Evolutionary conservation across 2,329 filamentous ascomycete species (phyloP).

Genomic region (Capronia americana): DNA sequence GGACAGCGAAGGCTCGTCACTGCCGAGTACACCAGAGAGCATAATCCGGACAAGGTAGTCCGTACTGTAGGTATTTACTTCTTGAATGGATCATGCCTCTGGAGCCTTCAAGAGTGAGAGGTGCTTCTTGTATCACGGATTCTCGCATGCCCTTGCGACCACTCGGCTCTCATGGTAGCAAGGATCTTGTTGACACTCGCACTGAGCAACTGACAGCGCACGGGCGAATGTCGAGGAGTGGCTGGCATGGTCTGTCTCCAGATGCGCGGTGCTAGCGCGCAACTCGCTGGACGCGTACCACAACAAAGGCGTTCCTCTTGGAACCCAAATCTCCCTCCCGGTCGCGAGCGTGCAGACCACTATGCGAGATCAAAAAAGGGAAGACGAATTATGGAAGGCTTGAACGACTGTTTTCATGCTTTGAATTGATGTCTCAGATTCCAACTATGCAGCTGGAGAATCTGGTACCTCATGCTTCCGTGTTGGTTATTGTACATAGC

Average conservation of each 20-base stretch:
- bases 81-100: background rate
- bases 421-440: conserved; percentile 37
- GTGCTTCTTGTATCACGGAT: background rate
- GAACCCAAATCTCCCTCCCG: background rate
- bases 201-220: background rate
- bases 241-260: conserved; percentile 14
- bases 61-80: background rate
- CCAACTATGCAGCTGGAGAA: conserved; percentile 30
- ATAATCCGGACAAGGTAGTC: background rate
- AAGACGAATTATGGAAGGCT: background rate
- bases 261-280: conserved; percentile 22
- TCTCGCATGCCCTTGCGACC: background rate
- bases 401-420: conserved; percentile 38
- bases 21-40: background rate
- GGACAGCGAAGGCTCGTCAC: background rate
- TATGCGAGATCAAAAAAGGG: background rate
- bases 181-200: background rate
- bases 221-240: background rate
- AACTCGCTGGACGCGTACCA: conserved; percentile 32
- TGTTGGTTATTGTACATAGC: conserved; percentile 36
- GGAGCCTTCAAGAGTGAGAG: background rate
- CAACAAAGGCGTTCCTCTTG: conserved; percentile 12
- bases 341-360: background rate
- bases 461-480: conserved; percentile 31
- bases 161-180: no score